Conservation (phyloP, 176 grass and related monocot species). For the Rhynchospora pubera region DNA sequence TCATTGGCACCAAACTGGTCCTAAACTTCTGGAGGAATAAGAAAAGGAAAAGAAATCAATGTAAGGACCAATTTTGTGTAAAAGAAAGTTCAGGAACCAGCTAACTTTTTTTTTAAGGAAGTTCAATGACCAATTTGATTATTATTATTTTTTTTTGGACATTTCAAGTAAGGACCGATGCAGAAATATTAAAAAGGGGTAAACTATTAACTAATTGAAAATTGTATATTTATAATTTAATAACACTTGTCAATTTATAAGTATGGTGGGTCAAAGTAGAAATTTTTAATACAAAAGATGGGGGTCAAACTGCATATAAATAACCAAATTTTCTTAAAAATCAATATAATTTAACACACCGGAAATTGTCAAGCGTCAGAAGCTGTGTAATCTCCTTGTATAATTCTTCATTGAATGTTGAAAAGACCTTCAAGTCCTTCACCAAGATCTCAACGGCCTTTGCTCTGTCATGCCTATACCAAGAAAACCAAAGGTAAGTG, state of each 20-base stretch:
- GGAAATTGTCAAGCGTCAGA: constrained; percentile 92
- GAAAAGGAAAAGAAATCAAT: neutral
- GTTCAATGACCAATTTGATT: neutral
- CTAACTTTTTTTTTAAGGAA: neutral
- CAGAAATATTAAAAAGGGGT: no score
- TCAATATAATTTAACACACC: constrained; percentile 22
- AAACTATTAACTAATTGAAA: no score
- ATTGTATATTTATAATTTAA: no score
- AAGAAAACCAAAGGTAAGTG: constrained; percentile 7
- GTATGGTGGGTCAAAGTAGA: no score
- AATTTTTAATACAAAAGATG: no score
- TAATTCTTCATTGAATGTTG: constrained; percentile 93
- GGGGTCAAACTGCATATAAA: neutral
- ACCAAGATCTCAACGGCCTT: constrained; percentile 94
- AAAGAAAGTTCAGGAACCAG: neutral
- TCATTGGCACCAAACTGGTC: neutral
- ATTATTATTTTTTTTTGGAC: no score
- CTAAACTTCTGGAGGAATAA: neutral
- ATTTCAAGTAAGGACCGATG: neutral
- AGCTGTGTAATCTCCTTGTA: constrained; percentile 99
- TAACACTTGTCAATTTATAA: no score
- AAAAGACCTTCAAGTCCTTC: constrained; percentile 98
- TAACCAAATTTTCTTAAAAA: neutral
- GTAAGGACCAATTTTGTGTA: neutral
- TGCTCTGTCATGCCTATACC: constrained; percentile 79